phyloP scores from a whole-genome alignment of 2,329 filamentous ascomycete genomes.

The Ceratocystis ficicola region DNA sequence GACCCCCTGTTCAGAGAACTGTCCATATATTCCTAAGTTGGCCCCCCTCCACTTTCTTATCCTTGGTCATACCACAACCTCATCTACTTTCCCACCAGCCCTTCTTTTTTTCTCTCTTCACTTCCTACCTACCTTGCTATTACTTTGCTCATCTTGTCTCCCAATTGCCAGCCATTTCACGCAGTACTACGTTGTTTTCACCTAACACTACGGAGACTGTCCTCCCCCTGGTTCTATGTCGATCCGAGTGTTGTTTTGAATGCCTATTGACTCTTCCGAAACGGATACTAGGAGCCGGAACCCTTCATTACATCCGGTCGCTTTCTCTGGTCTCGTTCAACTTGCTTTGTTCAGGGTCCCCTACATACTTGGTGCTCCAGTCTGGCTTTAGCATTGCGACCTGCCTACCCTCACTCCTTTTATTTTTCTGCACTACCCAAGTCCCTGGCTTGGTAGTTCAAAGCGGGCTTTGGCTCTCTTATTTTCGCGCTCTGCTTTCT shows the following conservation, averaged over 20 bases:
- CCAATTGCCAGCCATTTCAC: background rate
- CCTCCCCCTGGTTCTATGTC: background rate
- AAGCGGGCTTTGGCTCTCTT: slow-evolving; percentile 7
- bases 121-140: background rate
- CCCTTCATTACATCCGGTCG: background rate
- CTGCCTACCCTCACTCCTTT: slow-evolving; percentile 5
- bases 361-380: background rate
- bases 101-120: slow-evolving; percentile 4
- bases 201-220: background rate
- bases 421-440: slow-evolving; percentile 6
- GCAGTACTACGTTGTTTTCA: background rate
- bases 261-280: background rate
- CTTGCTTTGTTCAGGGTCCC: slow-evolving; percentile 7
- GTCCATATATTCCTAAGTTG: slow-evolving; percentile 5
- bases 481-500: background rate
- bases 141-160: background rate
- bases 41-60: slow-evolving; percentile 1
- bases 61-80: slow-evolving; percentile 2
- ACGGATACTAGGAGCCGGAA: background rate
- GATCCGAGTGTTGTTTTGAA: slow-evolving; percentile 6
- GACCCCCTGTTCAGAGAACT: background rate
- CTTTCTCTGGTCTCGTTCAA: background rate
- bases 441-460: background rate
- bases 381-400: background rate
- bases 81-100: slow-evolving; percentile 4